Evolutionary conservation across 1,139 yeast species (phyloP).

Genomic region (Candida labiduridarum): DNA sequence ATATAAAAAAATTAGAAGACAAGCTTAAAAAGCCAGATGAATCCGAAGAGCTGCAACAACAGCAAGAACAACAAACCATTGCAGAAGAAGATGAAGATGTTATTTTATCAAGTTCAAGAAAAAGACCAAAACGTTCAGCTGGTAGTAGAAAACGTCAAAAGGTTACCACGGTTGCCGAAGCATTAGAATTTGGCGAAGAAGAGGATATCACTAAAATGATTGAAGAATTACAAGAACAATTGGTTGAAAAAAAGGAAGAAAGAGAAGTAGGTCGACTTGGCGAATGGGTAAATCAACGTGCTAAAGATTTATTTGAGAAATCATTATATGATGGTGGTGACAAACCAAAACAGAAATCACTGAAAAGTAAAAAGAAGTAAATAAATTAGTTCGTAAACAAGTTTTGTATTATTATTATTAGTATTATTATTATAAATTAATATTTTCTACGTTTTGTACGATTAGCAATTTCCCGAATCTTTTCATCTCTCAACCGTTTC

Average conservation of each 20-base stretch:
- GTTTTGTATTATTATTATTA: constrained; percentile 4
- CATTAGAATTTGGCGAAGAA: constrained; percentile 29
- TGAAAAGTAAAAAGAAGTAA: constrained; percentile 20
- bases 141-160: constrained; percentile 27
- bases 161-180: constrained; percentile 26
- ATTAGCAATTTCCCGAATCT: constrained; percentile 59
- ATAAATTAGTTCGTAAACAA: background rate
- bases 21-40: constrained; percentile 6
- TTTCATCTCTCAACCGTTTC: constrained; percentile 59
- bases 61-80: constrained; percentile 8
- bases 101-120: constrained; percentile 29
- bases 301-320: constrained; percentile 52
- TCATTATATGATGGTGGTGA: constrained; percentile 64
- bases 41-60: constrained; percentile 6
- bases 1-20: constrained; percentile 31
- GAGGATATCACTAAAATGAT: constrained; percentile 33
- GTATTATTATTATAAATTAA: background rate
- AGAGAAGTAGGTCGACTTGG: constrained; percentile 49
- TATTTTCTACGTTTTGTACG: constrained; percentile 31
- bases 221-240: constrained; percentile 27
- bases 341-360: constrained; percentile 27
- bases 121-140: constrained; percentile 25
- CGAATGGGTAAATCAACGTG: constrained; percentile 65
- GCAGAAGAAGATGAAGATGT: constrained; percentile 22
- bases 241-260: constrained; percentile 35